Evolutionary conservation across 2,329 filamentous ascomycete species (phyloP).

Genomic region (Fusarium sp.): DNA sequence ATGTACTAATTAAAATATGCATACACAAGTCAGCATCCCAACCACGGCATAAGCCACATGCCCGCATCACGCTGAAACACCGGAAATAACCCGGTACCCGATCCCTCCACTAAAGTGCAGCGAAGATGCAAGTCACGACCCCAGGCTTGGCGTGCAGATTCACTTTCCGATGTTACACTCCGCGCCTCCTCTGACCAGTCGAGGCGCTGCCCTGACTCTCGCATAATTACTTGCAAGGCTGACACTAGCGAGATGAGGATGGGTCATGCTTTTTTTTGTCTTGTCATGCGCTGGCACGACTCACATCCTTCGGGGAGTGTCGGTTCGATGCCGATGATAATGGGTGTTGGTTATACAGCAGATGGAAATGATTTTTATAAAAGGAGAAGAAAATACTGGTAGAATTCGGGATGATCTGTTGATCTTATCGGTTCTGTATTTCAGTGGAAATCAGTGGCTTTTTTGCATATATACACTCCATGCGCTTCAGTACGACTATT

Average conservation of each 20-base stretch:
- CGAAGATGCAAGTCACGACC: background rate
- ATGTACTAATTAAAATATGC: background rate
- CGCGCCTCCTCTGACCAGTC: background rate
- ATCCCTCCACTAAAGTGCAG: background rate
- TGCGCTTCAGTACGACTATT: background rate
- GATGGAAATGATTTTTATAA: background rate
- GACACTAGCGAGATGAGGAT: background rate
- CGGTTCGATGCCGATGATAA: constrained; percentile 14
- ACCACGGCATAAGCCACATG: constrained; percentile 13
- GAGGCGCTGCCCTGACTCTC: background rate
- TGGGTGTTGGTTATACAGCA: background rate
- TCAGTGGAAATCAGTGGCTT: accelerated
- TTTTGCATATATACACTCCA: background rate
- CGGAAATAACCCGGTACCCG: background rate
- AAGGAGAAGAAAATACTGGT: background rate
- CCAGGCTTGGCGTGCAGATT: background rate
- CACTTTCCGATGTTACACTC: background rate
- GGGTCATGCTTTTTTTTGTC: constrained; percentile 7
- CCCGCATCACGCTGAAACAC: background rate
- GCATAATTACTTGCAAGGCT: constrained; percentile 6
- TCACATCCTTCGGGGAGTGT: constrained; percentile 26
- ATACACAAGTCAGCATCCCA: background rate
- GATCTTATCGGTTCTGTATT: background rate
- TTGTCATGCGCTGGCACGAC: constrained; percentile 21
- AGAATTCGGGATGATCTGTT: accelerated